phyloP scores from a whole-genome alignment of 805 yeast genomes.

The Lipomyces kockii region DNA sequence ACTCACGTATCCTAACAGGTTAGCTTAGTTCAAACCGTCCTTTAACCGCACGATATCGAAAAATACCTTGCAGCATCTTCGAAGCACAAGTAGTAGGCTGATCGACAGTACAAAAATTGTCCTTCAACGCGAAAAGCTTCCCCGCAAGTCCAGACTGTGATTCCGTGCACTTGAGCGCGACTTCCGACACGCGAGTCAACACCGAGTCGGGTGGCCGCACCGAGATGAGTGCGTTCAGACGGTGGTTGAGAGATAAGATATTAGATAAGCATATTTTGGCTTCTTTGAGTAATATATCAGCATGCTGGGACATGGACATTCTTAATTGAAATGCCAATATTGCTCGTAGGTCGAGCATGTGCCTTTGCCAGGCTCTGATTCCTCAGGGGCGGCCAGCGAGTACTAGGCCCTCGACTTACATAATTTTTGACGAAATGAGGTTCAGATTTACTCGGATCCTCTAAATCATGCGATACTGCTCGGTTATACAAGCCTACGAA shows the following conservation, averaged over 20 bases:
- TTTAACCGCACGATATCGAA: not conserved
- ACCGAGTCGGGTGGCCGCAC: slow-evolving; percentile 19
- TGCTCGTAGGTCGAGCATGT: not conserved
- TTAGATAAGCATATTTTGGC: slow-evolving; percentile 24
- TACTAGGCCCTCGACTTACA: not conserved
- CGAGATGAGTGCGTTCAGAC: slow-evolving; percentile 28
- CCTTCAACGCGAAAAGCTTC: slow-evolving; percentile 64
- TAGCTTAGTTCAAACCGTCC: not conserved
- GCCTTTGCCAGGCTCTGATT: not conserved
- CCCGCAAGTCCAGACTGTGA: slow-evolving; percentile 40
- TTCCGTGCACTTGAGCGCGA: not conserved
- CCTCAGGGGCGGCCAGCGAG: not conserved
- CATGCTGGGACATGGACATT: not conserved
- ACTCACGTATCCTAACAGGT: slow-evolving; percentile 54
- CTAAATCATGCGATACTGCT: no score
- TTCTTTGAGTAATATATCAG: slow-evolving; percentile 9
- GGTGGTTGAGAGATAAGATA: slow-evolving; percentile 14
- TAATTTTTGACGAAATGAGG: no score
- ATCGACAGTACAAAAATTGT: slow-evolving; percentile 71
- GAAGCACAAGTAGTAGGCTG: slow-evolving; percentile 84
- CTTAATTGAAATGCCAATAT: not conserved
- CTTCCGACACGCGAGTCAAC: slow-evolving; percentile 5
- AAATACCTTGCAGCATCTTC: slow-evolving; percentile 51
- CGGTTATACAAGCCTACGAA: no score
- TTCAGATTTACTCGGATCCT: no score